Base-by-base conservation (phyloP, 2,329 filamentous ascomycete genomes). In the Fusarium tanahbumbuense region DNA sequence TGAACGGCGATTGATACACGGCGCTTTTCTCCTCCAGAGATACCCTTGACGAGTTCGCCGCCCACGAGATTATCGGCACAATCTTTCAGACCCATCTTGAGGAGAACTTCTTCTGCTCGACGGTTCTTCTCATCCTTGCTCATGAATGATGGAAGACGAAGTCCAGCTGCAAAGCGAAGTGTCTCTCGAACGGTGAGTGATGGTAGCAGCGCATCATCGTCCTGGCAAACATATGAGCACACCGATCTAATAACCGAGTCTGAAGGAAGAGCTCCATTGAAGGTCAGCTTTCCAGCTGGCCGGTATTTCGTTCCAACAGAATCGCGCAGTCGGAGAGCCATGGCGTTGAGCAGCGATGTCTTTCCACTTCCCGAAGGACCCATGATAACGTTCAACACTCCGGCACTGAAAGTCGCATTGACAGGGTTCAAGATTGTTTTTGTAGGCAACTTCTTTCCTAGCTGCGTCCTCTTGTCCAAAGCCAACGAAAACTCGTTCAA, bases 301-400 rank as follows among this genome's bases (percentile, higher is more conserved):
- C 81, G 83, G 73, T 94, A 94, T 58, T 84, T 85, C 0, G 89
- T 92, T 3, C 85, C 83, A 5, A 89, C 70, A 2, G 87, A 88
- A 60, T 88, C 88, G 27, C 88, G 87, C 7, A 94, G 80, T 18
- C 92, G 84, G 5, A 89, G 81, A 2, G 92, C 91, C 86, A 94
- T 91, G 2, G 89, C 85, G 74, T 93, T 93, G 13, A 94, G 82
- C 1, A 93, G 81, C 0, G 90, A 92, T 0, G 91, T 93, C 77
- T 94, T 94, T 2, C 92, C 92, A 47, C 88, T 91, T 0, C 92
- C 92, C 0, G 91, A 93, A 0, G 92, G 92, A 0, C 92, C 92
- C 91, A 94, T 93, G 68, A 94, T 92, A 25, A 93, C 86, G 67
- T 94, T 94, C 16, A 94, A 76, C 16, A 86, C 82, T 1, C 91